Conservation (phyloP, 441 rosid genomes). For the Populus hybrid region DNA sequence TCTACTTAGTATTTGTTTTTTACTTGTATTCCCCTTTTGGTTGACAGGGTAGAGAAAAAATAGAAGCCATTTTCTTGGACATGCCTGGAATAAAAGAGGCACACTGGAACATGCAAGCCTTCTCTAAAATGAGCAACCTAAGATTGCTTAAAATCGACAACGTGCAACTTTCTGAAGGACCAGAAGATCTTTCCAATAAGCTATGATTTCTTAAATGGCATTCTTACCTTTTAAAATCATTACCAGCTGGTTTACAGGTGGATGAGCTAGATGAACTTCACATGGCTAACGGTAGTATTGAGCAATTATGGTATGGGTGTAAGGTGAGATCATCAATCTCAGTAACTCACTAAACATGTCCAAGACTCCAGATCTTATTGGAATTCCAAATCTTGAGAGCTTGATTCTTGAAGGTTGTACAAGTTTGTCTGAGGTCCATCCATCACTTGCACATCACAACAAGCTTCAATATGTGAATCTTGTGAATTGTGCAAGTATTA, state of each 20-base stretch:
- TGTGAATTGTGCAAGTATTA: background rate
- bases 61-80: background rate
- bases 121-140: background rate
- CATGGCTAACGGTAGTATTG: background rate
- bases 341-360: background rate
- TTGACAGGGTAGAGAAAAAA: too few relatives aligned
- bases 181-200: background rate
- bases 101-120: background rate
- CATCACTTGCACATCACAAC: slow-evolving; percentile 16
- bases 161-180: background rate
- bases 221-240: background rate
- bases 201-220: background rate
- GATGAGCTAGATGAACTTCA: background rate
- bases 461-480: slow-evolving; percentile 19
- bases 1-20: too few relatives aligned
- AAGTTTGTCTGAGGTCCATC: background rate
- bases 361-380: background rate
- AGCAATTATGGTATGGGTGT: background rate
- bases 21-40: background rate
- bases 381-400: background rate
- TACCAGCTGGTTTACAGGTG: background rate
- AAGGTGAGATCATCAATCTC: slow-evolving; percentile 6
- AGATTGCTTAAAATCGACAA: background rate
- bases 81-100: slow-evolving; percentile 10
- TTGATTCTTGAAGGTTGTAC: background rate